Evolutionary conservation across 768 basidiomycete genomes (phyloP).

Genomic region (Rhodocollybia butyracea): DNA sequence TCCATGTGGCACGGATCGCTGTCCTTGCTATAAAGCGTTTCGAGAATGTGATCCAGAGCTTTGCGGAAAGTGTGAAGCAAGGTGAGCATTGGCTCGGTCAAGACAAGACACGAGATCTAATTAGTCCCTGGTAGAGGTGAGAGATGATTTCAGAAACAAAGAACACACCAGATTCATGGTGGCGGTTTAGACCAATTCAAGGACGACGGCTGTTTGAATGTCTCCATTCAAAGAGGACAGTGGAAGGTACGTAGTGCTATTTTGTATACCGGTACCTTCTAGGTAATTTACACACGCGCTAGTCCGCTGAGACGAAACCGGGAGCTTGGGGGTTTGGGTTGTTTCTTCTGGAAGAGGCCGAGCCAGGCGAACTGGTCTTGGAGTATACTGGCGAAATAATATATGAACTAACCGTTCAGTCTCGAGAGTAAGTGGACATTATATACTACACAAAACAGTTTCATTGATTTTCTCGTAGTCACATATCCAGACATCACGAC

Average conservation of each 20-base stretch:
- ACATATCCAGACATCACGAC: conserved; percentile 41
- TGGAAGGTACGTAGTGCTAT: conserved; percentile 35
- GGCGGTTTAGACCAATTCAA: not conserved
- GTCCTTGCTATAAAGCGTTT: conserved; percentile 46
- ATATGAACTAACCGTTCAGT: conserved; percentile 42
- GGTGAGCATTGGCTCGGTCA: conserved; percentile 26
- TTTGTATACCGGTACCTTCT: not conserved
- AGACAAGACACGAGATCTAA: not conserved
- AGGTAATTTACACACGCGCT: conserved; percentile 10
- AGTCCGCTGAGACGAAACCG: conserved; percentile 42
- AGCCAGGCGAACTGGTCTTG: conserved; percentile 46
- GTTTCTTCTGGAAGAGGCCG: conserved; percentile 43
- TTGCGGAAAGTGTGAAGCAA: conserved; percentile 49
- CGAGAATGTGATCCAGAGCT: conserved; percentile 72
- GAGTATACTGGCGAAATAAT: conserved; percentile 70
- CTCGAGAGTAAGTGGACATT: conserved; percentile 43
- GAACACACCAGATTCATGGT: not conserved
- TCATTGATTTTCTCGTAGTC: conserved; percentile 24
- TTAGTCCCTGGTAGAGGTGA: not conserved
- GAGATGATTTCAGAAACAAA: not conserved
- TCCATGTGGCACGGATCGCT: conserved; percentile 38
- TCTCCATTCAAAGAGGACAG: conserved; percentile 41
- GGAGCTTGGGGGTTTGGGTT: conserved; percentile 53
- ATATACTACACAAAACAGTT: not conserved
- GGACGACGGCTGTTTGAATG: conserved; percentile 28